Evolutionary conservation across 2,329 filamentous ascomycete genomes (phyloP).

Genomic region (Paraconiothyrium sp.): DNA sequence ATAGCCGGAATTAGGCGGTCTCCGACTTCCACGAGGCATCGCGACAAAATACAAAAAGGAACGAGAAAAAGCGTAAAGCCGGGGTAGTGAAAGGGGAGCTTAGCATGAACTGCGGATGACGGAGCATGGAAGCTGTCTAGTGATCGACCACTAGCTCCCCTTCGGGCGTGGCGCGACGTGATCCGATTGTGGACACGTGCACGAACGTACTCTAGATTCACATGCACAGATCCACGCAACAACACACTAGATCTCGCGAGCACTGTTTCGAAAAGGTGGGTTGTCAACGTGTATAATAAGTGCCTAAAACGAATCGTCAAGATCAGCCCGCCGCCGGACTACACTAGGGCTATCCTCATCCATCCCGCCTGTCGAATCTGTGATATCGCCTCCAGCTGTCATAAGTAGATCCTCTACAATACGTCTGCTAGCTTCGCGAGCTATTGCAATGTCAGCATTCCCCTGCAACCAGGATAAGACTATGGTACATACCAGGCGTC

Average conservation of each 20-base stretch:
- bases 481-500: constrained; percentile 72
- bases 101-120: constrained; percentile 16
- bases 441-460: constrained; percentile 52
- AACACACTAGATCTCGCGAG: background rate
- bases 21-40: constrained; percentile 42
- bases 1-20: constrained; percentile 60
- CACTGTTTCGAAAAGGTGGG: too few relatives aligned
- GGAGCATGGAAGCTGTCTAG: constrained; percentile 7
- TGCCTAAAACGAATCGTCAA: constrained; percentile 59
- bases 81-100: constrained; percentile 22
- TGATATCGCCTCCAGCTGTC: constrained; percentile 72
- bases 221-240: background rate
- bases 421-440: constrained; percentile 79
- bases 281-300: background rate
- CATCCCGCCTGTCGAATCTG: constrained; percentile 56
- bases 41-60: constrained; percentile 16
- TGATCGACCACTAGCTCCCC: constrained; percentile 9
- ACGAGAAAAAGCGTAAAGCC: constrained; percentile 19
- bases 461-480: background rate
- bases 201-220: background rate
- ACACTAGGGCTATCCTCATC: constrained; percentile 60
- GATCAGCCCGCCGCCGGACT: constrained; percentile 54
- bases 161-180: background rate
- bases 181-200: background rate
- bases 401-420: constrained; percentile 83